Conservation (phyloP, 1,139 yeast genomes). For the Pichia sp. region DNA sequence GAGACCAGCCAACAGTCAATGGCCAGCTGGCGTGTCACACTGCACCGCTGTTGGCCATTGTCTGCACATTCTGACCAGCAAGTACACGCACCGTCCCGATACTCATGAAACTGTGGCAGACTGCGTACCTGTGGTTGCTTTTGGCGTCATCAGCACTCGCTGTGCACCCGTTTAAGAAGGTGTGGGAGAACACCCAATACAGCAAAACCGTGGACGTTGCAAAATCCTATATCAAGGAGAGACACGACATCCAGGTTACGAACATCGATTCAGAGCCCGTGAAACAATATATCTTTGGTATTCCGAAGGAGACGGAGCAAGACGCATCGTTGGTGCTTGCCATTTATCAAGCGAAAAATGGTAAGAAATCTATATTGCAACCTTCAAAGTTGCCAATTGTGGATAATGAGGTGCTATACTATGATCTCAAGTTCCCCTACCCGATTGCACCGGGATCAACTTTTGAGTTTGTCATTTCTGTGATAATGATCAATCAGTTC, state of each 20-base stretch:
- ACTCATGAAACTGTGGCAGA: background rate
- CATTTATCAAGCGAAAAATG: conserved; percentile 30
- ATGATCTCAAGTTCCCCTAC: conserved; percentile 47
- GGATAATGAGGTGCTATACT: conserved; percentile 32
- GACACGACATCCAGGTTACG: conserved; percentile 45
- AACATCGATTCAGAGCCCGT: conserved; percentile 55
- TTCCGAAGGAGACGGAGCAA: conserved; percentile 34
- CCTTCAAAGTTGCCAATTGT: conserved; percentile 30
- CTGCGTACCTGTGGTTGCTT: background rate
- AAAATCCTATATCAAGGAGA: conserved; percentile 62
- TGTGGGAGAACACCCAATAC: conserved; percentile 43
- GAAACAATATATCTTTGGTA: conserved; percentile 47
- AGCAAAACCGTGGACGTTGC: conserved; percentile 54
- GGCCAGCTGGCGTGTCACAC: too few relatives aligned
- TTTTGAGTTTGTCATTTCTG: conserved; percentile 44
- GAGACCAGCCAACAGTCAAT: too few relatives aligned
- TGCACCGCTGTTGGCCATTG: background rate
- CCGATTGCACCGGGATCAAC: conserved; percentile 62
- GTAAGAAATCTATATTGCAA: conserved; percentile 23
- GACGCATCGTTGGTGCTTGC: conserved; percentile 44
- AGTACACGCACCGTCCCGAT: too few relatives aligned
- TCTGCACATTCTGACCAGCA: background rate
- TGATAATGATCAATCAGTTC: conserved; percentile 43
- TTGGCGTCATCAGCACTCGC: conserved; percentile 6
- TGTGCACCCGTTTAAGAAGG: conserved; percentile 13